A percentile compares a stretch with the other conserved stretches of the same genome.
Evolutionary conservation across 495 filamentous ascomycete genomes (phyloP).

Genomic region (Amorphotheca resinae): DNA sequence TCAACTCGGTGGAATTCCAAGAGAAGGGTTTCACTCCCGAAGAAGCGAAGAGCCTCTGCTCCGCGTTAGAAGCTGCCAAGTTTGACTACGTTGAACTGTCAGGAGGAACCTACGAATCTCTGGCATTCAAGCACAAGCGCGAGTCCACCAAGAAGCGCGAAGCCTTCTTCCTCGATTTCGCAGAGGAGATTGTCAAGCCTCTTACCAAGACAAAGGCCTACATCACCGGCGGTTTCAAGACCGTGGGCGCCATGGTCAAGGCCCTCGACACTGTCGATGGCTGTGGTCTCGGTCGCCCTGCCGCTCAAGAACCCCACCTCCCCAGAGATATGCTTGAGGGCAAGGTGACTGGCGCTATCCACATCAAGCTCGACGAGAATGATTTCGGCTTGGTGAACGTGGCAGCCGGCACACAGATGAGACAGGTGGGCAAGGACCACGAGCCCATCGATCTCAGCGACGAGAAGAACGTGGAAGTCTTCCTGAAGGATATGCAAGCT

Average conservation of each 20-base stretch:
- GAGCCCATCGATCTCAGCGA: slow-evolving; percentile 39
- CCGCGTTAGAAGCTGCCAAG: slow-evolving; percentile 36
- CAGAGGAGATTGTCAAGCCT: slow-evolving; percentile 43
- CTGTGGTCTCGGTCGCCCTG: slow-evolving; percentile 41
- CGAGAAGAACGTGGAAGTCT: slow-evolving; percentile 26
- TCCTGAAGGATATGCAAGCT: slow-evolving; percentile 17
- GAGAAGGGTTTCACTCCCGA: slow-evolving; percentile 41
- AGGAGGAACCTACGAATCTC: slow-evolving; percentile 50
- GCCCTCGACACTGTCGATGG: slow-evolving; percentile 45
- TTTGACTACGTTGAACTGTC: slow-evolving; percentile 57
- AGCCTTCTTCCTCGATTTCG: slow-evolving; percentile 56
- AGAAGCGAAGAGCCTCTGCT: slow-evolving; percentile 43
- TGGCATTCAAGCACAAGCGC: slow-evolving; percentile 38
- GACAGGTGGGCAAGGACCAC: slow-evolving; percentile 39
- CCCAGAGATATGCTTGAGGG: slow-evolving; percentile 36
- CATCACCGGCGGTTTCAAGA: slow-evolving; percentile 50
- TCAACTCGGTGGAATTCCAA: slow-evolving; percentile 61
- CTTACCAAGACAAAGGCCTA: slow-evolving; percentile 42
- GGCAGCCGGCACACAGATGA: slow-evolving; percentile 37
- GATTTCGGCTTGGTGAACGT: slow-evolving; percentile 33
- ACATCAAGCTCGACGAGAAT: slow-evolving; percentile 31
- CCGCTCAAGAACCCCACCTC: slow-evolving; percentile 38
- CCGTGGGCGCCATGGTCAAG: slow-evolving; percentile 48
- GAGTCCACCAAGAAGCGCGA: slow-evolving; percentile 46
- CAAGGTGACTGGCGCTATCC: slow-evolving; percentile 33